Conservation (phyloP, 495 filamentous ascomycete genomes). For the Aspergillus taichungensis region DNA sequence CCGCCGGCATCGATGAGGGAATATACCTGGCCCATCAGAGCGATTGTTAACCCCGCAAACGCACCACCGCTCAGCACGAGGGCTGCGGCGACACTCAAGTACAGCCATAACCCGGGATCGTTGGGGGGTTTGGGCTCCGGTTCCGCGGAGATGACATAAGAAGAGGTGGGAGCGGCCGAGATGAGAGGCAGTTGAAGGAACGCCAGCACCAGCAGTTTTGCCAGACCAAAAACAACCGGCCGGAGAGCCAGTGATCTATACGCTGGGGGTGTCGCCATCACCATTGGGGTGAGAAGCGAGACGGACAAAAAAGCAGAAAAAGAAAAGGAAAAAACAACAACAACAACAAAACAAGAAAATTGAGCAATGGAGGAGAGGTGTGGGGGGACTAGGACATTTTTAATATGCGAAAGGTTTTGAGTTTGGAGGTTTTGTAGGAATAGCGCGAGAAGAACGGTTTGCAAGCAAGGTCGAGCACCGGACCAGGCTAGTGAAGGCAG, state of each 20-base stretch:
- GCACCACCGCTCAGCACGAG: conserved; percentile 82
- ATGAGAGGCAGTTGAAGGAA: conserved; percentile 37
- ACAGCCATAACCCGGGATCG: conserved; percentile 59
- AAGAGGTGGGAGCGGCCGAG: conserved; percentile 30
- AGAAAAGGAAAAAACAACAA: conserved; percentile 5
- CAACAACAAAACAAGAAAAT: conserved; percentile 4
- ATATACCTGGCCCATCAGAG: conserved; percentile 51
- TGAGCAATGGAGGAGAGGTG: background rate
- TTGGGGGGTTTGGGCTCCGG: conserved; percentile 29
- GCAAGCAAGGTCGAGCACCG: too few relatives aligned
- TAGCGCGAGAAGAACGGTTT: background rate
- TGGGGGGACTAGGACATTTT: background rate
- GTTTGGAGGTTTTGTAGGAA: background rate
- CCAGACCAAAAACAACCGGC: conserved; percentile 37
- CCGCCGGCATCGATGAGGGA: background rate
- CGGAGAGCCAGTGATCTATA: conserved; percentile 30
- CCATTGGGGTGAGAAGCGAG: background rate
- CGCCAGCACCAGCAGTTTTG: conserved; percentile 39
- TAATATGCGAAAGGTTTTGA: background rate
- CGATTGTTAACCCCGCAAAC: conserved; percentile 96
- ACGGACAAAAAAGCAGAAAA: conserved; percentile 1
- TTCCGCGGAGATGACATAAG: conserved; percentile 16
- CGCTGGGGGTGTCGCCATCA: conserved; percentile 25
- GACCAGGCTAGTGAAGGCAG: too few relatives aligned
- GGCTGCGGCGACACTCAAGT: conserved; percentile 56